Evolutionary conservation across 306 rosid species (phyloP), one percentile per base, ranked within the genome.

Genomic region (Lagenaria siceraria): DNA sequence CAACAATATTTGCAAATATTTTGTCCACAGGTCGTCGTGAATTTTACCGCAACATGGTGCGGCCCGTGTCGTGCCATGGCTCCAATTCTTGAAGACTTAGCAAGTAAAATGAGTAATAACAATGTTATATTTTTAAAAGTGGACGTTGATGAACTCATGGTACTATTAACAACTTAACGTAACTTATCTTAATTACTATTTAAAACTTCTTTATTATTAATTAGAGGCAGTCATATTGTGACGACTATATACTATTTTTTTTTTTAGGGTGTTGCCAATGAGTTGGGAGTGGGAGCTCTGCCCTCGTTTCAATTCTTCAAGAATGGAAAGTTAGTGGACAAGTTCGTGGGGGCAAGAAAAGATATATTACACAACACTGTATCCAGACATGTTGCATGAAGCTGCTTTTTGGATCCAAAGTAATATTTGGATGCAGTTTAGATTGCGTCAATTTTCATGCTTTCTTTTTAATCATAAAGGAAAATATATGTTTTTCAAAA

Each of bases 1-100:
- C 10, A 68, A 19, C 21, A 33, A 4, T 18, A 3, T 5, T 35
- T 33, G 4, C 10, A 1, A n/a, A 19, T 2, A 22, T 51, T 52
- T 48, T 4, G 3, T 58, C 29, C 15, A 15, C 40, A 76, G 97
- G 66, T 91, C 43, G 98, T 91, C 83, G 98, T 93, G 84, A 93
- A 94, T 78, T 94, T 94, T 80, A 91, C 98, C 4, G 98, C 98
- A 81, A 59, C 88, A 27, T 94, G 97, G 97, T 94, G 98, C 60
- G 89, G 88, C 21, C 98, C 98, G 2, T 94, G 98, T 87, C 94
- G 92, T n/a, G 62, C 86, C 75, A 91, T 94, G 49, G 77, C 88
- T 18, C 98, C 97, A 25, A 3, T 90, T 80, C 83, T 91, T 17
- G 90, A 82, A 0, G 97, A 90, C 0, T 19, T 90, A 48, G 96